Base-by-base conservation (phyloP, 1,284 basidiomycete species). In the Meira nashicola region DNA sequence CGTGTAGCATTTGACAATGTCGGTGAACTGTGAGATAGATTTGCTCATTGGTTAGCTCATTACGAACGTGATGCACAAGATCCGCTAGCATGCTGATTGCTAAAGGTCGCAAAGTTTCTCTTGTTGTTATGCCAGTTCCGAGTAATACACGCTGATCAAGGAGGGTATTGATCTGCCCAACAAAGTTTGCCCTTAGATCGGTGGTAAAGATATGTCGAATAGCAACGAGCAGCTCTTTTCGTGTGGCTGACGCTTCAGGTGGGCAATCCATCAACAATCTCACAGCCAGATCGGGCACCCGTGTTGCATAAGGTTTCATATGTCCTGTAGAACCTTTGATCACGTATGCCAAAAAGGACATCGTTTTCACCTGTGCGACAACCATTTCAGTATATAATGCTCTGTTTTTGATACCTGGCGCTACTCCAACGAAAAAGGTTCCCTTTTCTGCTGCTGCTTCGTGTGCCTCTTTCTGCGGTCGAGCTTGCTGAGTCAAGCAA, bases 261-360 rank as follows among this genome's bases (percentile, higher is more conserved):
- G 95, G 94, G 71, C 92, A 93, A 78, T 99, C 94, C 75, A 96
- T 89, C 55, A 98, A 83, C 19, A 99, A 82, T 14, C 95, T 86
- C 25, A 98, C 82, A 51, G 89, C 87, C 43, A 87, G 85, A 52
- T 89, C 82, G 17, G 94, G 88, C 40, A 98, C 84, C 4, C 85
- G 85, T 70, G 94, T 89, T 4, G 88, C 87, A 68, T 92, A 90
- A 10, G 85, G 83, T 48, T 89, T 87, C 63, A 87, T 84, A 56
- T 87, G 85, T 37, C 90, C 88, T 37, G 80, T 77, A 78, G 81
- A 80, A 28, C 86, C 88, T 55, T 92, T 85, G 64, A 94, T 84
- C 25, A 95, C 87, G 80, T 92, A 97, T 0, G 92, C 90, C 48
- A 96, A 82, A 78, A 92, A 96, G 4, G 92, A 93, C 78, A 97